Percentiles rank a stretch among this genome's conserved stretches.
Evolutionary conservation across 345 rosid genomes (phyloP).

Genomic region (Excoecaria cochinchinensis): DNA sequence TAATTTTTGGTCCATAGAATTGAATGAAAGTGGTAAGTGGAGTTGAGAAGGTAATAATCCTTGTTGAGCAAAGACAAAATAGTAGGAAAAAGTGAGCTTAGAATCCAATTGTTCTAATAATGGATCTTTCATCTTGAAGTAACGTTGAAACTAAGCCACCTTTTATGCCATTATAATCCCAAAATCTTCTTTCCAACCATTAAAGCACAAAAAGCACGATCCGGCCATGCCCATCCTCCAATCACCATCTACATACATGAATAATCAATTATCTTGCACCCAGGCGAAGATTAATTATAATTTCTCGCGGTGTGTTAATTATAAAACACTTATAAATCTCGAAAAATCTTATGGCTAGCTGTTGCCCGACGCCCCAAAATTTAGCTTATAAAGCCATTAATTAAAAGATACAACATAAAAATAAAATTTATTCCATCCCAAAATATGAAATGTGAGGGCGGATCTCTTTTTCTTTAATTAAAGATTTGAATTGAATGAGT

Average conservation of each 20-base stretch:
- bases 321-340: no score
- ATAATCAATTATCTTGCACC: neutral
- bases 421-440: no score
- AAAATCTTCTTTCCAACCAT: slow-evolving; percentile 1
- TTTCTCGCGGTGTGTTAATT: neutral
- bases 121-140: slow-evolving; percentile 24
- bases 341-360: no score
- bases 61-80: slow-evolving; percentile 9
- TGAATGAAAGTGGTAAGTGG: slow-evolving; percentile 1
- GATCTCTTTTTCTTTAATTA: no score
- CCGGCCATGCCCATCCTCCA: neutral
- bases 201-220: neutral
- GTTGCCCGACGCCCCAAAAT: no score
- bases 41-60: slow-evolving; percentile 6
- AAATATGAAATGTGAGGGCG: no score
- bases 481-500: no score
- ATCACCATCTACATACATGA: neutral
- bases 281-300: neutral
- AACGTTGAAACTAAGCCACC: slow-evolving; percentile 34
- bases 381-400: no score
- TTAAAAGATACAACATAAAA: no score
- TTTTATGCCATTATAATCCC: slow-evolving; percentile 7
- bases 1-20: no score
- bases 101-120: neutral
- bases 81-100: neutral